Percentiles rank a stretch among this genome's conserved stretches.
Conservation (phyloP, 2,329 filamentous ascomycete species). For the Exophiala spinifera region DNA sequence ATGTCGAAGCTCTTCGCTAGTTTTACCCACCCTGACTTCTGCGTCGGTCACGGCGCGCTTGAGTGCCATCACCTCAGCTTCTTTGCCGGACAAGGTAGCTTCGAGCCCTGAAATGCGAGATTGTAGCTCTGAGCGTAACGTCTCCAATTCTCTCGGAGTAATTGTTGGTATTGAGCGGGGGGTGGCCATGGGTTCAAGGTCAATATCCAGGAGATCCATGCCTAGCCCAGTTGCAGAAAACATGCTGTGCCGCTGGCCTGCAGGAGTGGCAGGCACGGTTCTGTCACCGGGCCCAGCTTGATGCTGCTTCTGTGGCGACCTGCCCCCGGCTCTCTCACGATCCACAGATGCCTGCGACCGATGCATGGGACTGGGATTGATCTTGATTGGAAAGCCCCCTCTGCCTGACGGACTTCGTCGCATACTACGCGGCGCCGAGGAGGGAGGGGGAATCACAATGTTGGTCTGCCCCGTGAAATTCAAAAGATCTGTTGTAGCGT, state of each 20-base stretch:
- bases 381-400: slow-evolving; percentile 29
- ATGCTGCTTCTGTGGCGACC: slow-evolving; percentile 30
- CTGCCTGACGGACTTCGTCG: slow-evolving; percentile 39
- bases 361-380: slow-evolving; percentile 28
- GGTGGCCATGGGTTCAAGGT: slow-evolving; percentile 89
- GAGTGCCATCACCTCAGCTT: slow-evolving; percentile 83
- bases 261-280: slow-evolving; percentile 29
- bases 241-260: slow-evolving; percentile 30
- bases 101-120: slow-evolving; percentile 94
- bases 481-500: slow-evolving; percentile 65
- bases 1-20: slow-evolving; percentile 77
- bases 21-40: slow-evolving; percentile 85
- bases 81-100: slow-evolving; percentile 85
- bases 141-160: slow-evolving; percentile 87
- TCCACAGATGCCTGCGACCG: slow-evolving; percentile 31
- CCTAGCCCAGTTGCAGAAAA: slow-evolving; percentile 21
- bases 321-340: slow-evolving; percentile 27
- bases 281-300: slow-evolving; percentile 16
- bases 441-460: slow-evolving; percentile 49
- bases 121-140: slow-evolving; percentile 82
- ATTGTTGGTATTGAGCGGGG: slow-evolving; percentile 87
- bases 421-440: slow-evolving; percentile 41
- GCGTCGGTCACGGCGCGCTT: slow-evolving; percentile 87
- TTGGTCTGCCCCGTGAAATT: slow-evolving; percentile 83
- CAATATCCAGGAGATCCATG: slow-evolving; percentile 70